These are phyloP conservation scores for Cadophora luteo-olivacea DNA, from an alignment of 2,329 filamentous ascomycete genomes.

Conservation along the genomic window DNA sequence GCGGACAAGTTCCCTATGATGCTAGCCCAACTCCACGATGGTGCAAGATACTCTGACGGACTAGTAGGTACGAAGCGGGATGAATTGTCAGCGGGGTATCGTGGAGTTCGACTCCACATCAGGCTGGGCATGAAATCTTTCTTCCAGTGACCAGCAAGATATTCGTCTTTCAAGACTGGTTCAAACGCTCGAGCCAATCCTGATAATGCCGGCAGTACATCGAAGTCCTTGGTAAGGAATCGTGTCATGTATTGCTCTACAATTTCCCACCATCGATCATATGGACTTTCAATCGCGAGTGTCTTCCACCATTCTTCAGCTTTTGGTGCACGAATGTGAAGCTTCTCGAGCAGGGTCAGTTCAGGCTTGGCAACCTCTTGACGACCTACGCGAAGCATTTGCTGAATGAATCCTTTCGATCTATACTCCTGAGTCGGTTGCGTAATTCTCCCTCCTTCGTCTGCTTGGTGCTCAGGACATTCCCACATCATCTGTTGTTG, in stretches of 20 bases:
- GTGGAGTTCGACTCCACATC: conserved; percentile 27
- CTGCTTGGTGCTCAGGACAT: conserved; percentile 30
- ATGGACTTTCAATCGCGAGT: conserved; percentile 27
- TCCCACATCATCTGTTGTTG: conserved; percentile 36
- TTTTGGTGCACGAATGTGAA: conserved; percentile 18
- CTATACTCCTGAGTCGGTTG: conserved; percentile 31
- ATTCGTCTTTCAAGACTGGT: conserved; percentile 30
- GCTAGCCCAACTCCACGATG: conserved; percentile 34
- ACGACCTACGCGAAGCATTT: conserved; percentile 22
- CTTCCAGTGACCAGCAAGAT: conserved; percentile 37
- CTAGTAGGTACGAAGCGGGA: conserved; percentile 24
- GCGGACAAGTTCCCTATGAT: conserved; percentile 24
- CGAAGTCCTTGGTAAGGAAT: conserved; percentile 33
- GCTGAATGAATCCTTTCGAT: conserved; percentile 31
- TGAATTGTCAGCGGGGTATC: conserved; percentile 22
- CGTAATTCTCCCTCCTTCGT: conserved; percentile 32
- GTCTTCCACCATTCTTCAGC: conserved; percentile 31
- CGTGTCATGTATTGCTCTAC: conserved; percentile 28
- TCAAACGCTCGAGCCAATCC: conserved; percentile 34
- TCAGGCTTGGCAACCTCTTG: conserved; percentile 7
- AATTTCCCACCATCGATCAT: conserved; percentile 34
- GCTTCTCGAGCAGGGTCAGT: conserved; percentile 12
- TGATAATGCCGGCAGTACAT: conserved; percentile 34
- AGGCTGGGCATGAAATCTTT: conserved; percentile 30
- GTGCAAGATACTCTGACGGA: conserved; percentile 29